Percentiles rank a stretch among this genome's conserved stretches.
phyloP scores from a whole-genome alignment of 202 grass and related monocot species.

The Setaria viridis region DNA sequence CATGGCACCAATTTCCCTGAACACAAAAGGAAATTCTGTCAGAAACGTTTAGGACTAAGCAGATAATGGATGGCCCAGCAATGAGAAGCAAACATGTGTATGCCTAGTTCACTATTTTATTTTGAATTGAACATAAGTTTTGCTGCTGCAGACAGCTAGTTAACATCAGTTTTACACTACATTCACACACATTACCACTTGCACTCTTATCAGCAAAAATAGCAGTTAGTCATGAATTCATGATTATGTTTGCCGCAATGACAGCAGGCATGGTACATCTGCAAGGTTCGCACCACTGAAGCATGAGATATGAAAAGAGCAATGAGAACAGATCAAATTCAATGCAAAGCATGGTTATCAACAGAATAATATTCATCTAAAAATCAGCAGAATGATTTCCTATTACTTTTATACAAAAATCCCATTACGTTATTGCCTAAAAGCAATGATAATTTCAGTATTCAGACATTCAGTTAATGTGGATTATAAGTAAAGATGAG shows the following conservation, averaged over 20 bases:
- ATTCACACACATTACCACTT: constrained; percentile 4
- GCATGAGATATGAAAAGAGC: not conserved
- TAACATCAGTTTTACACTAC: too few relatives aligned
- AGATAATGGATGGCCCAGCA: not conserved
- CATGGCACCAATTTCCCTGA: constrained; percentile 78
- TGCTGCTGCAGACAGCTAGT: too few relatives aligned
- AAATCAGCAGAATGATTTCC: not conserved
- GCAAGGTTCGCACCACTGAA: not conserved
- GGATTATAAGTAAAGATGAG: not conserved
- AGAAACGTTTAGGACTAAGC: constrained; percentile 8
- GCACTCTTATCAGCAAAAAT: not conserved
- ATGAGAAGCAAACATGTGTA: too few relatives aligned
- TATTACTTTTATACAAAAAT: not conserved
- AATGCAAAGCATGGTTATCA: constrained; percentile 1
- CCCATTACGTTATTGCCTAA: not conserved
- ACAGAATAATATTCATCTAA: not conserved
- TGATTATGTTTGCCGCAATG: not conserved
- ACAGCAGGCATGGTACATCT: not conserved
- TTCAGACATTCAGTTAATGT: not conserved
- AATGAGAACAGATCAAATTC: not conserved
- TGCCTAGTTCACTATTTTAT: too few relatives aligned
- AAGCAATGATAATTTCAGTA: not conserved
- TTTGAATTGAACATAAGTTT: too few relatives aligned
- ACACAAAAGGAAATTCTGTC: constrained; percentile 22
- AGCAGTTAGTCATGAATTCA: not conserved